Percentiles rank a stretch among this genome's conserved stretches.
Evolutionary conservation across 2,329 filamentous ascomycete species (phyloP).

Genomic region (Chalaropsis ovoidea): DNA sequence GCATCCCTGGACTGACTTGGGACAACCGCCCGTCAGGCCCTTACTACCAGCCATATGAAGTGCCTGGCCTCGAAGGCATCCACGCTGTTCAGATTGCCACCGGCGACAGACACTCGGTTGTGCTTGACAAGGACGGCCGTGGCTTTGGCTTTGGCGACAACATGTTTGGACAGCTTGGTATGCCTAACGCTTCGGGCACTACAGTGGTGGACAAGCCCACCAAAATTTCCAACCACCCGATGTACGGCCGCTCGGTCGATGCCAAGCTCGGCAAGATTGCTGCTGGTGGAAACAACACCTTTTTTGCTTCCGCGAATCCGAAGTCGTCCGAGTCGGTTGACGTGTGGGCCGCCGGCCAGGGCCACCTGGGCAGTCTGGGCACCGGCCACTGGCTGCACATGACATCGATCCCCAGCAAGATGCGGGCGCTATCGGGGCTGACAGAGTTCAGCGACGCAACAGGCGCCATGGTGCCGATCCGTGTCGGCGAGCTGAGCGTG

Average conservation of each 20-base stretch:
- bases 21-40: slow-evolving; percentile 62
- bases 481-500: slow-evolving; percentile 59
- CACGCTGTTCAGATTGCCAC: slow-evolving; percentile 65
- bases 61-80: slow-evolving; percentile 61
- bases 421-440: slow-evolving; percentile 72
- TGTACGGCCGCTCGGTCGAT: slow-evolving; percentile 21
- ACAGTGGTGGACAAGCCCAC: slow-evolving; percentile 16
- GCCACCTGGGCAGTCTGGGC: slow-evolving; percentile 72
- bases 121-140: slow-evolving; percentile 62
- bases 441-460: slow-evolving; percentile 75
- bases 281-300: slow-evolving; percentile 78
- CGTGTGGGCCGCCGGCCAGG: slow-evolving; percentile 77
- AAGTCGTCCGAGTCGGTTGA: slow-evolving; percentile 51
- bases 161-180: slow-evolving; percentile 79
- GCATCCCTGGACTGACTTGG: slow-evolving; percentile 75
- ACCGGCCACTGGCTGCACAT: slow-evolving; percentile 85
- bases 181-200: slow-evolving; percentile 57
- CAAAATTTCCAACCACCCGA: not conserved
- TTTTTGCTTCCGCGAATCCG: slow-evolving; percentile 60
- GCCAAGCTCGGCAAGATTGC: slow-evolving; percentile 42
- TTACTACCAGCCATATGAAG: slow-evolving; percentile 73
- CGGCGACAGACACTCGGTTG: slow-evolving; percentile 79
- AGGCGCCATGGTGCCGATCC: slow-evolving; percentile 63
- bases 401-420: slow-evolving; percentile 64
- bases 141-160: slow-evolving; percentile 90